These are phyloP conservation scores for Globisporangium nodosum DNA, from an alignment of 352 stramenopile species.

Conservation along the genomic window DNA sequence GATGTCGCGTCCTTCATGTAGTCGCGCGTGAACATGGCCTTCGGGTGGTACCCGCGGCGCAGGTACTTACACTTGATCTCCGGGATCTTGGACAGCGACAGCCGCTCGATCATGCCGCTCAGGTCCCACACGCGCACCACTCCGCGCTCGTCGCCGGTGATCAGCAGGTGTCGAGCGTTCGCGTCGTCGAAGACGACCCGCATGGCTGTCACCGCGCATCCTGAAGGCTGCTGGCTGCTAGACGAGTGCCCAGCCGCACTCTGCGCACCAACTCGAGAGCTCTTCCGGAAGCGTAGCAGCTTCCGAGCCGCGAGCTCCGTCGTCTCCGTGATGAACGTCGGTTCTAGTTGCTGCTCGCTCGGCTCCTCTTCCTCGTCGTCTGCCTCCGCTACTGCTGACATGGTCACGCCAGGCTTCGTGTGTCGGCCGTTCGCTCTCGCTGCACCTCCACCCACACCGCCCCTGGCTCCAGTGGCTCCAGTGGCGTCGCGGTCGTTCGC, in stretches of 20 bases:
- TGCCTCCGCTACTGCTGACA: neutral
- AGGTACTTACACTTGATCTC: slow-evolving; percentile 59
- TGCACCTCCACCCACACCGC: neutral
- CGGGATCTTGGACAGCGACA: slow-evolving; percentile 49
- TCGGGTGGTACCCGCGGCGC: slow-evolving; percentile 53
- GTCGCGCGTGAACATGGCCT: slow-evolving; percentile 52
- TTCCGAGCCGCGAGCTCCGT: slow-evolving; percentile 31
- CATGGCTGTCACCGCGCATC: slow-evolving; percentile 37
- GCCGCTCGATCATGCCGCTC: slow-evolving; percentile 34
- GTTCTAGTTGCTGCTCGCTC: neutral
- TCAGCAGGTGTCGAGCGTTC: slow-evolving; percentile 35
- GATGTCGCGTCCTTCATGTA: slow-evolving; percentile 33
- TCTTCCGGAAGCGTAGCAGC: slow-evolving; percentile 17
- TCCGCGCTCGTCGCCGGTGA: slow-evolving; percentile 54
- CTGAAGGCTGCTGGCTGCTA: neutral
- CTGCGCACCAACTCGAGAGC: neutral
- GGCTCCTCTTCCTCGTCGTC: slow-evolving; percentile 9
- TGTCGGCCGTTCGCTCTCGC: neutral
- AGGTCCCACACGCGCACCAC: slow-evolving; percentile 49
- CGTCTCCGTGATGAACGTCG: slow-evolving; percentile 27
- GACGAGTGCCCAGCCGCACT: neutral
- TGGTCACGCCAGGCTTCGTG: neutral
- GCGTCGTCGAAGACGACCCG: slow-evolving; percentile 51
- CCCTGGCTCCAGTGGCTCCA: too few relatives aligned
- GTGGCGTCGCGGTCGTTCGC: slow-evolving; percentile 28